A percentile compares a stretch with the other conserved stretches of the same genome.
Evolutionary conservation across 257 asterid genomes (phyloP).

Genomic region (Solanum ossicruentum): DNA sequence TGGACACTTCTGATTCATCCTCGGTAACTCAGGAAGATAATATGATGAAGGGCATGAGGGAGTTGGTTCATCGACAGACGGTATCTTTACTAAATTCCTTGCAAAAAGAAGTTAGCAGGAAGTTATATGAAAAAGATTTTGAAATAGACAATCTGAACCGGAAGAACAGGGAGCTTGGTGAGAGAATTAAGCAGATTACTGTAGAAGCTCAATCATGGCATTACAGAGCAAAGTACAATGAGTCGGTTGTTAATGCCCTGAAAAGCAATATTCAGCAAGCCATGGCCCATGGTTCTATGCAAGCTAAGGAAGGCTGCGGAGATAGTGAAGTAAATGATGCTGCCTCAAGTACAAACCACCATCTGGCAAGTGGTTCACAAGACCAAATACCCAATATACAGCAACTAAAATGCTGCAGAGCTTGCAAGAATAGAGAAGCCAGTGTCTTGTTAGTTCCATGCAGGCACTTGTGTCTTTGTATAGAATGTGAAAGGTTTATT

Average conservation of each 20-base stretch:
- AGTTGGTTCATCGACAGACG: slow-evolving; percentile 44
- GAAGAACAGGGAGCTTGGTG: slow-evolving; percentile 55
- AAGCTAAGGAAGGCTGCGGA: slow-evolving; percentile 58
- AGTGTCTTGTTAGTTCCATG: slow-evolving; percentile 48
- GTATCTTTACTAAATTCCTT: slow-evolving; percentile 29
- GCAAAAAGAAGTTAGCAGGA: slow-evolving; percentile 34
- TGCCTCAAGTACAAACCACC: slow-evolving; percentile 33
- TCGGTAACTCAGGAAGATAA: slow-evolving; percentile 33
- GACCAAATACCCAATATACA: neutral
- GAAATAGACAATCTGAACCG: slow-evolving; percentile 46
- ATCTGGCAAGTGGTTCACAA: slow-evolving; percentile 5
- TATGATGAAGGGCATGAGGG: slow-evolving; percentile 41
- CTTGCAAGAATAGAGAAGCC: slow-evolving; percentile 28
- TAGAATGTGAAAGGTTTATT: slow-evolving; percentile 45
- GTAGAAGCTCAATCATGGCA: slow-evolving; percentile 73
- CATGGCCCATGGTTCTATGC: slow-evolving; percentile 32
- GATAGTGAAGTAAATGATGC: slow-evolving; percentile 70
- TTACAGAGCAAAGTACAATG: slow-evolving; percentile 59
- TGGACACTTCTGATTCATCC: neutral
- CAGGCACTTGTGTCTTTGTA: slow-evolving; percentile 56
- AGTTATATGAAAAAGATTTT: slow-evolving; percentile 42
- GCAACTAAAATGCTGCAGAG: slow-evolving; percentile 38
- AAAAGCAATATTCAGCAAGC: slow-evolving; percentile 55
- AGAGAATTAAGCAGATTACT: slow-evolving; percentile 47
- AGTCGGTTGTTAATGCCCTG: slow-evolving; percentile 38